Conservation (phyloP, 164 flowering plant species). For the Litsea cubeba region DNA sequence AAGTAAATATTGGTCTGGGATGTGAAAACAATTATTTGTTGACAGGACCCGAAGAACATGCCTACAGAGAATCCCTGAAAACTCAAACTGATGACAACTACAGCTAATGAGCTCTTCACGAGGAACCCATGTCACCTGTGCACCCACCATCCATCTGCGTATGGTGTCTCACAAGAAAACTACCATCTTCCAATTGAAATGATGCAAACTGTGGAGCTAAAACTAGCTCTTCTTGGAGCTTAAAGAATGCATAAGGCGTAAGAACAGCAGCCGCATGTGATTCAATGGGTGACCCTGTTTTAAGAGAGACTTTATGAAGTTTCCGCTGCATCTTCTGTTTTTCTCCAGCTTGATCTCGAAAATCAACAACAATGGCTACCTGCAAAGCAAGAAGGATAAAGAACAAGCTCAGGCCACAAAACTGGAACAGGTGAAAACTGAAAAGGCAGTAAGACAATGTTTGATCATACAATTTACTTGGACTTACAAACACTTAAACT, state of each 20-base stretch:
- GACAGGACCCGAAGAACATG: slow-evolving; percentile 78
- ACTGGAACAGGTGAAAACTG: background rate
- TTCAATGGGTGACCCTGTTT: slow-evolving; percentile 82
- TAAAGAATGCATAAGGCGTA: slow-evolving; percentile 69
- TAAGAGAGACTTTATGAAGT: slow-evolving; percentile 44
- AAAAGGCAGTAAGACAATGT: background rate
- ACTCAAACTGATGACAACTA: slow-evolving; percentile 67
- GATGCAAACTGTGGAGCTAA: slow-evolving; percentile 81
- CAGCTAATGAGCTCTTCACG: slow-evolving; percentile 54
- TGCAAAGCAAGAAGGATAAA: slow-evolving; percentile 14
- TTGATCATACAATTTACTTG: background rate
- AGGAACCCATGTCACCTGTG: slow-evolving; percentile 66
- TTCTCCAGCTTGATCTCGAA: slow-evolving; percentile 39
- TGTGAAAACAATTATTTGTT: slow-evolving; percentile 70
- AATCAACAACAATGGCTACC: slow-evolving; percentile 54
- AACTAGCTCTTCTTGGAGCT: slow-evolving; percentile 71
- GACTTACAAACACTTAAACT: background rate
- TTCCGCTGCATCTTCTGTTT: slow-evolving; percentile 53
- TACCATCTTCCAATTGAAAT: slow-evolving; percentile 46
- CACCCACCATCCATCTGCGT: slow-evolving; percentile 57
- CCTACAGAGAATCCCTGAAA: slow-evolving; percentile 67
- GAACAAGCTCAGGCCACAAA: slow-evolving; percentile 9
- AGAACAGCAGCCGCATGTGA: slow-evolving; percentile 73
- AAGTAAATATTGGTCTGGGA: slow-evolving; percentile 69
- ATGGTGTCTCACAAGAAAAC: slow-evolving; percentile 72